Base-by-base conservation (phyloP, 2,329 filamentous ascomycete genomes). In the Diaporthe nobilis region DNA sequence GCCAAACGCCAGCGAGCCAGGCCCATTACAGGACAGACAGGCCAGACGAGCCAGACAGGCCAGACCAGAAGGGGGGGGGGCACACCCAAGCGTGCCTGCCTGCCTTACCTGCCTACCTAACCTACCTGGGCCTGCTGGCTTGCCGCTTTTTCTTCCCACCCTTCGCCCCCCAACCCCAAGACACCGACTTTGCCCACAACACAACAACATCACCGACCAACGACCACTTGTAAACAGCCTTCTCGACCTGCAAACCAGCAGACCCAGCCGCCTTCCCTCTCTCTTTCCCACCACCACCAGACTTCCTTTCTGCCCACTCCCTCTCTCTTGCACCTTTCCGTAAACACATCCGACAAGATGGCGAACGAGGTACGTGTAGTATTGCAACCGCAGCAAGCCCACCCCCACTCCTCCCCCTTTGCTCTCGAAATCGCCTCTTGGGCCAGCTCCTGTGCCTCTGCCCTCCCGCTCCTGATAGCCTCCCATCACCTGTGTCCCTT, bases 331-430 rank as follows among this genome's bases (percentile, higher is more conserved):
- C 73, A 71, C 47, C 77, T 72, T 68, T 28, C 65, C 47, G 58
- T 76, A 65, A 73, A 61, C 67, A 77, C 42, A 71, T 53, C 76
- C 42, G 44, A 76, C 74, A 77, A 81, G 78, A 82, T 82, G 81
- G 80, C 81, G 75, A 81, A 78, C 78, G 81, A 82, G 77, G 81
- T 82, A 78, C 58, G 71, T 73, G 58, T 61, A 74, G 81, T 75
- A 53, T 58, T 72, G 37, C 47, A 53, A 28, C 47, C 34, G 22
- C 65, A 53, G 28, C 15, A 44, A 67, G 47, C 42, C 53, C 34
- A 39, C 57, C 72, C 72, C 60, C 76, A 75, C 74, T 71, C 73
- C 53, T 75, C 73, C 68, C 77, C 55, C 72, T 57, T 49, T 49
- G 49, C 49, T 71, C 51, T 47, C 37, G 22, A 34, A 37, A 57